phyloP scores from a whole-genome alignment of 2,329 filamentous ascomycete species.

The Claviceps maximensis region DNA sequence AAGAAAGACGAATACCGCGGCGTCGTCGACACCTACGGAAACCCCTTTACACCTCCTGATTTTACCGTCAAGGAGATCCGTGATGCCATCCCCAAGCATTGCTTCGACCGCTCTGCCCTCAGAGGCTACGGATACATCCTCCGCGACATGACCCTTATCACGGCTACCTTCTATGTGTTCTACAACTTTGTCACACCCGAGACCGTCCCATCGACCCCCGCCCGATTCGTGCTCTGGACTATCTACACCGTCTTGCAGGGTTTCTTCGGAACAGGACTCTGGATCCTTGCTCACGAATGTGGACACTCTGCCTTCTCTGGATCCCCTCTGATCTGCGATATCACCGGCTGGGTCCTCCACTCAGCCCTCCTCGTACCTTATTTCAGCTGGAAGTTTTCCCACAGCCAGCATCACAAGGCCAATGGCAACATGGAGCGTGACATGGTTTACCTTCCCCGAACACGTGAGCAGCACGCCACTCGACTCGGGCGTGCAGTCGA shows the following conservation, averaged over 20 bases:
- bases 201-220: slow-evolving; percentile 55
- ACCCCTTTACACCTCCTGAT: slow-evolving; percentile 84
- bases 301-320: slow-evolving; percentile 93
- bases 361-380: slow-evolving; percentile 85
- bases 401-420: slow-evolving; percentile 99
- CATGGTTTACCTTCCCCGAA: slow-evolving; percentile 98
- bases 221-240: slow-evolving; percentile 51
- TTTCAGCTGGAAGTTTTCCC: slow-evolving; percentile 99
- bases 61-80: slow-evolving; percentile 97
- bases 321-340: slow-evolving; percentile 83
- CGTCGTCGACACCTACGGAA: slow-evolving; percentile 85
- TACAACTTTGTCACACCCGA: slow-evolving; percentile 83
- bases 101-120: slow-evolving; percentile 74
- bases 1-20: slow-evolving; percentile 38
- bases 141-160: slow-evolving; percentile 63
- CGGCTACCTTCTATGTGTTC: slow-evolving; percentile 71
- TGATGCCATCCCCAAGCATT: slow-evolving; percentile 95
- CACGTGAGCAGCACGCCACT: slow-evolving; percentile 65
- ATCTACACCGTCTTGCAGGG: slow-evolving; percentile 73
- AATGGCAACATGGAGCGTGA: slow-evolving; percentile 95
- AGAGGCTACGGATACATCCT: slow-evolving; percentile 71
- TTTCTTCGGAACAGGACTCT: slow-evolving; percentile 83
- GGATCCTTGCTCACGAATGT: slow-evolving; percentile 96
- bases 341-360: slow-evolving; percentile 84
- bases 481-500: slow-evolving; percentile 63